A percentile compares a stretch with the other conserved stretches of the same genome.
Evolutionary conservation across 192 early-diverging fungal species (phyloP).

Genomic region (Gryganskiella cystojenkinii): DNA sequence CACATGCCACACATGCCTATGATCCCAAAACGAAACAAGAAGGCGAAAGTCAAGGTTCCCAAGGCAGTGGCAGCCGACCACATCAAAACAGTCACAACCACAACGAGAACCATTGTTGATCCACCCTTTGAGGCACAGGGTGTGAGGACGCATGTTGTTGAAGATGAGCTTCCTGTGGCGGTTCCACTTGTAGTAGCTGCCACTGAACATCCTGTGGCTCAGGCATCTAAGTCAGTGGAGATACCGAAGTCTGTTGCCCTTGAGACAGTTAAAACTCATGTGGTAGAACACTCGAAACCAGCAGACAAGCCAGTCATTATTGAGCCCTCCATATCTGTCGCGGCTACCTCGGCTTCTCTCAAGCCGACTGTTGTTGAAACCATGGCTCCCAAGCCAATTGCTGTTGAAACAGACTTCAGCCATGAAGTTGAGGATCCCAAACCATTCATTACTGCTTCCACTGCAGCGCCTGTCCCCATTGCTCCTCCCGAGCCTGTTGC

Average conservation of each 20-base stretch:
- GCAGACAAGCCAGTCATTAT: not conserved
- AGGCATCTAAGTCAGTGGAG: too few species aligned
- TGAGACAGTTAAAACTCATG: not conserved
- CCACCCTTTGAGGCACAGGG: not conserved
- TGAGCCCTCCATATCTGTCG: not conserved
- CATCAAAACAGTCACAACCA: not conserved
- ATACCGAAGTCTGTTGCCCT: not conserved
- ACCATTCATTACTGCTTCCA: not conserved
- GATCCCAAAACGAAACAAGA: not conserved
- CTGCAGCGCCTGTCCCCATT: not conserved
- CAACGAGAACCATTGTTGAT: not conserved
- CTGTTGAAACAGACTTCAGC: not conserved
- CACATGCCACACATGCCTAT: not conserved
- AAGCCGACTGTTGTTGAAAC: not conserved
- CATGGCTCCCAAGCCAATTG: not conserved
- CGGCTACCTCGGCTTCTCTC: not conserved
- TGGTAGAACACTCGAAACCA: not conserved
- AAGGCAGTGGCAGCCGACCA: not conserved
- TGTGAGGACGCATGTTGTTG: slow-evolving; percentile 11
- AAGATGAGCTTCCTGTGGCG: not conserved
- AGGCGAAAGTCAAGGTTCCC: not conserved
- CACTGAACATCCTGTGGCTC: too few species aligned
- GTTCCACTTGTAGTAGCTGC: not conserved
- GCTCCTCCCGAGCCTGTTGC: not conserved
- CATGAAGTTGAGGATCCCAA: not conserved